Percentiles rank a stretch among this genome's conserved stretches.
These are phyloP conservation scores for Citrus sinensis DNA, from an alignment of 345 rosid genomes.

Conservation along the genomic window DVS_A1.0 CM039163.1:30463001-30463500, in stretches of 20 bases:
- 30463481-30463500: constrained; percentile 22
- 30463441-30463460: constrained; percentile 28
- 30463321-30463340: constrained; percentile 33
- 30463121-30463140: constrained; percentile 31
- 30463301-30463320: constrained; percentile 27
- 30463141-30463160: constrained; percentile 2
- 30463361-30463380: background rate
- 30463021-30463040: constrained; percentile 12
- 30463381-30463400: constrained; percentile 23
- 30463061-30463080: constrained; percentile 21
- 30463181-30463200: background rate
- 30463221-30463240: constrained; percentile 32
- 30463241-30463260: constrained; percentile 27
- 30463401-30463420: constrained; percentile 29
- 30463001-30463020: constrained; percentile 23
- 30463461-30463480: constrained; percentile 11
- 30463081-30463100: constrained; percentile 33
- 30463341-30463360: constrained; percentile 21
- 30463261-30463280: constrained; percentile 1
- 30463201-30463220: constrained; percentile 23
- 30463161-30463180: background rate
- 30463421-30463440: constrained; percentile 30
- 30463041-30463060: constrained; percentile 24
- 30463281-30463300: constrained; percentile 10
- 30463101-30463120: constrained; percentile 39